These are phyloP conservation scores for Rhodotorula sp. DNA, from an alignment of 1,284 basidiomycete species.

Conservation along the genomic window DNA sequence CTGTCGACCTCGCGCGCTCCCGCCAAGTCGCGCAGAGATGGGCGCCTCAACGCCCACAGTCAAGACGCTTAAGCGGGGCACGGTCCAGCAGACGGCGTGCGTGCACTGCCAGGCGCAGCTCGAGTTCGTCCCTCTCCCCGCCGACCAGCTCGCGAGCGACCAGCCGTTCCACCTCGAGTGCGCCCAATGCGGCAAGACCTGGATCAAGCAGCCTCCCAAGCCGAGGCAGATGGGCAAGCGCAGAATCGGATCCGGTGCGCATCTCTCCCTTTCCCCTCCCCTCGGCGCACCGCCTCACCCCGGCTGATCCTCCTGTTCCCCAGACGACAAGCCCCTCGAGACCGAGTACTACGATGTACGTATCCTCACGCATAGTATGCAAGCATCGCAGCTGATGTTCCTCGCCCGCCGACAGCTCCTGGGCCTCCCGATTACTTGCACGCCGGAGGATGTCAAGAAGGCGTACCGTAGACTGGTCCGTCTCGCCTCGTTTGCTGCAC, in stretches of 20 bases:
- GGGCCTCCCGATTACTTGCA: constrained; percentile 71
- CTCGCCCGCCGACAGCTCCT: constrained; percentile 54
- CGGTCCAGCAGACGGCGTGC: constrained; percentile 52
- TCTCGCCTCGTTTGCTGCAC: background rate
- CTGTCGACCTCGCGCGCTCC: background rate
- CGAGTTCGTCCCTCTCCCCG: constrained; percentile 73
- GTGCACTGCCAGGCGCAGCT: constrained; percentile 63
- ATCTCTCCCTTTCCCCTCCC: constrained; percentile 12
- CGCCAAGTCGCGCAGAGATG: background rate
- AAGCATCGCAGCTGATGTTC: background rate
- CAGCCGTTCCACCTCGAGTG: constrained; percentile 56
- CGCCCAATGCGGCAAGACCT: constrained; percentile 58
- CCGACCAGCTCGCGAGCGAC: constrained; percentile 65
- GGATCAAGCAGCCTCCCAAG: constrained; percentile 54
- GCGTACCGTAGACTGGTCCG: constrained; percentile 89
- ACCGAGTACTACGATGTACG: constrained; percentile 74
- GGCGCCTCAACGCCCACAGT: background rate
- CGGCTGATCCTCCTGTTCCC: constrained; percentile 52
- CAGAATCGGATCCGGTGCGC: constrained; percentile 50
- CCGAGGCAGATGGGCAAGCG: constrained; percentile 13
- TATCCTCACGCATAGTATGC: background rate
- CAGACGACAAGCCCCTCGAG: constrained; percentile 84
- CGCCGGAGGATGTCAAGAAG: constrained; percentile 87
- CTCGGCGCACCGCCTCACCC: background rate
- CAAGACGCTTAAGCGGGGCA: constrained; percentile 13